Percentiles rank a stretch among this genome's conserved stretches.
Evolutionary conservation across 192 early-diverging fungal species (phyloP).

Genomic region (Funneliformis geosporum): DNA sequence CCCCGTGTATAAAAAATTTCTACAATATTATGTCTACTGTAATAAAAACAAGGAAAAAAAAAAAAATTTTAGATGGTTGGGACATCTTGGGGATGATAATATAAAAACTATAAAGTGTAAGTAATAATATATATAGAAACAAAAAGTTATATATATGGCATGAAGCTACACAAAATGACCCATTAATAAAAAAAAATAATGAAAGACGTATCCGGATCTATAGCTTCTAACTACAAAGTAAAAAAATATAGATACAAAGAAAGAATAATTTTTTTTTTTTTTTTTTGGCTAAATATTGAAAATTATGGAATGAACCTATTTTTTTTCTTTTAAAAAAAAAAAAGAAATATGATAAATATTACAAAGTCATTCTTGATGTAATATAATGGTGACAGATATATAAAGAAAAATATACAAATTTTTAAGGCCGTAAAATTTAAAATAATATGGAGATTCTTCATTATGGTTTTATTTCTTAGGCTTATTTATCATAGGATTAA

Average conservation of each 20-base stretch:
- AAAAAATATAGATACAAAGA: constrained; percentile 29
- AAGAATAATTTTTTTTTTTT: neutral
- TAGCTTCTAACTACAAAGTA: constrained; percentile 7
- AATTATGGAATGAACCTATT: neutral
- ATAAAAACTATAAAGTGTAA: constrained; percentile 1
- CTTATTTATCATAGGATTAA: constrained; percentile 38
- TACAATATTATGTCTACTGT: constrained; percentile 21
- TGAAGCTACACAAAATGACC: constrained; percentile 8
- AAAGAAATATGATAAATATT: neutral
- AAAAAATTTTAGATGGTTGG: neutral
- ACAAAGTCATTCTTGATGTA: neutral
- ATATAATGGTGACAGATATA: too few species aligned
- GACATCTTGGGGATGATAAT: constrained; percentile 11
- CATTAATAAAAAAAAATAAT: constrained; percentile 2
- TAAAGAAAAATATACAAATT: neutral
- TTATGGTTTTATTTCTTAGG: constrained; percentile 25
- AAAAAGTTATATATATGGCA: constrained; percentile 11
- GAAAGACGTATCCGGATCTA: constrained; percentile 3
- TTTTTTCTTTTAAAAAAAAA: neutral
- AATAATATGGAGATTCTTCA: neutral
- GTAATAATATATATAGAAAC: neutral
- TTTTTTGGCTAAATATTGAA: too few species aligned
- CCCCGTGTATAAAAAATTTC: constrained; percentile 7
- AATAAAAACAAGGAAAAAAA: constrained; percentile 8
- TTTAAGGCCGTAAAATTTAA: neutral